These are phyloP conservation scores for sorghum (Sorghum bicolor) DNA, from an alignment of 176 grass and related monocot species.

Conservation along the genomic window Sorghum_bicolor_NCBIv3 NC_012872.2:4694501-4695000, in stretches of 20 bases:
- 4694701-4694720: too few species aligned
- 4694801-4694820: too few species aligned
- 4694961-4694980: not conserved
- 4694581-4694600: conserved; percentile 47
- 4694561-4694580: conserved; percentile 87
- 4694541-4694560: conserved; percentile 38
- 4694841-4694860: too few species aligned
- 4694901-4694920: not conserved
- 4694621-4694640: conserved; percentile 29
- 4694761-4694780: too few species aligned
- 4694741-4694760: too few species aligned
- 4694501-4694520: not conserved
- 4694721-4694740: too few species aligned
- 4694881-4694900: too few species aligned
- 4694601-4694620: not conserved
- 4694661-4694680: too few species aligned
- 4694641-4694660: conserved; percentile 38
- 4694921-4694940: not conserved
- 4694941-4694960: not conserved
- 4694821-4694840: too few species aligned
- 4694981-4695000: not conserved
- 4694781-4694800: too few species aligned
- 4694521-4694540: not conserved
- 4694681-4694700: too few species aligned
- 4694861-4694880: too few species aligned